Evolutionary conservation across 345 rosid species (phyloP), one percentile per base, ranked within the genome.

Genomic region (Isatis tinctoria): DNA sequence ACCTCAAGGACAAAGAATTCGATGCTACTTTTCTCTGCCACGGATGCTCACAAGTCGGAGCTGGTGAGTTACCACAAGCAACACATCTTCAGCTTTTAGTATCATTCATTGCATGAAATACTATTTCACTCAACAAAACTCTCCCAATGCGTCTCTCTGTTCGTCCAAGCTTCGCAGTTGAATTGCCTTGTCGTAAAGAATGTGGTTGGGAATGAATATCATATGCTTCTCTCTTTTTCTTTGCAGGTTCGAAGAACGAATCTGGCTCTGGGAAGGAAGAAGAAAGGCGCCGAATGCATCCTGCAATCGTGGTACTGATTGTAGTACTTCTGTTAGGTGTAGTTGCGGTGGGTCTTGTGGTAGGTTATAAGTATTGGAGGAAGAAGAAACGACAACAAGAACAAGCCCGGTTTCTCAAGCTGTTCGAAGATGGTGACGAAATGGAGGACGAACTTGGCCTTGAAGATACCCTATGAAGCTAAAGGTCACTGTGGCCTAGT

Each of bases 351-450:
- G 91, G 76, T 14, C 30, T 81, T 49, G 40, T 82, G 27, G 82
- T 57, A 17, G 88, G 81, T 14, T 82, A 78, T 71, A 87, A 80
- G 78, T 80, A 80, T 76, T 90, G 90, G 94, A 82, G 81, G 66
- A 88, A 81, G 87, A 92, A 75, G 89, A 90, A 78, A 84, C 83
- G 90, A 80, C 84, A 85, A 73, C 94, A 90, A 74, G 97, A 87
- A 64, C 98, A 90, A 77, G 96, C 98, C 71, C 85, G 90, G 71
- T 94, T 94, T 75, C 73, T 91, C 27, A 90, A 87, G 69, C 84
- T 94, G 32, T 94, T 94, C 40, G 98, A 94, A 86, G 97, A 94
- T 16, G 93, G 90, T 24, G 98, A 95, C 61, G 92, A 90, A 8
- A 78, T 81, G 32, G 97, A 95, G 71, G 98, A 92, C 53, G 98